phyloP scores from a whole-genome alignment of 148 eudicot genomes.

The Fallopia convolvulus region DNA sequence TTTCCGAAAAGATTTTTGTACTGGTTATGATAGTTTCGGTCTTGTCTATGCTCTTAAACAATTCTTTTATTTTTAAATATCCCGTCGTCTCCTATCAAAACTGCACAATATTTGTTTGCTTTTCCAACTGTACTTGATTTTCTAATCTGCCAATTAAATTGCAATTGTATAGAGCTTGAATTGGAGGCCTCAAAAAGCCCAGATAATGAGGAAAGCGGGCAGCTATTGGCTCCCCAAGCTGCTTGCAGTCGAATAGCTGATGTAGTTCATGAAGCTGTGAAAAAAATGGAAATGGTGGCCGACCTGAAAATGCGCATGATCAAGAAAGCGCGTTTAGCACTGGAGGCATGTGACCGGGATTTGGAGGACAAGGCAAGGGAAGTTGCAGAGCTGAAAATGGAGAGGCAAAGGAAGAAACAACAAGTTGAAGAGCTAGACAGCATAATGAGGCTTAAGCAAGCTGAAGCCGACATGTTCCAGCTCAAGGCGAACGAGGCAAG shows the following conservation, averaged over 20 bases:
- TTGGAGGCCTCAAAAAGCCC: slow-evolving; percentile 31
- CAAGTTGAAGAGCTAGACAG: slow-evolving; percentile 62
- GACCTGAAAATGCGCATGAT: slow-evolving; percentile 52
- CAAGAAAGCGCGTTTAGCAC: slow-evolving; percentile 56
- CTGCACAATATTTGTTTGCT: background rate
- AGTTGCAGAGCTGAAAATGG: slow-evolving; percentile 43
- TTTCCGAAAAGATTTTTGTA: no score
- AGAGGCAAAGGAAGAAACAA: slow-evolving; percentile 54
- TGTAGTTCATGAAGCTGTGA: slow-evolving; percentile 59
- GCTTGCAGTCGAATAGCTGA: slow-evolving; percentile 58
- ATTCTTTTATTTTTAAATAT: background rate
- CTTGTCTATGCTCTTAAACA: background rate
- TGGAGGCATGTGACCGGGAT: slow-evolving; percentile 60
- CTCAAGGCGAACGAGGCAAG: slow-evolving; percentile 62
- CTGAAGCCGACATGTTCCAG: slow-evolving; percentile 72
- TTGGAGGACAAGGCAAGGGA: slow-evolving; percentile 55
- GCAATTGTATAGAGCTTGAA: slow-evolving; percentile 33
- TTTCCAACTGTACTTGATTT: background rate
- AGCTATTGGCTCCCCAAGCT: slow-evolving; percentile 53
- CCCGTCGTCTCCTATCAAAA: background rate
- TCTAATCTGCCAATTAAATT: background rate
- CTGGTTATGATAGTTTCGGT: background rate
- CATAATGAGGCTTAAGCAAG: slow-evolving; percentile 55
- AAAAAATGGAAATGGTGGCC: slow-evolving; percentile 64
- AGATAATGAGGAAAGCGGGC: slow-evolving; percentile 38